Conservation (phyloP, 208 protist genomes). For the Crithidia bombi region DNA sequence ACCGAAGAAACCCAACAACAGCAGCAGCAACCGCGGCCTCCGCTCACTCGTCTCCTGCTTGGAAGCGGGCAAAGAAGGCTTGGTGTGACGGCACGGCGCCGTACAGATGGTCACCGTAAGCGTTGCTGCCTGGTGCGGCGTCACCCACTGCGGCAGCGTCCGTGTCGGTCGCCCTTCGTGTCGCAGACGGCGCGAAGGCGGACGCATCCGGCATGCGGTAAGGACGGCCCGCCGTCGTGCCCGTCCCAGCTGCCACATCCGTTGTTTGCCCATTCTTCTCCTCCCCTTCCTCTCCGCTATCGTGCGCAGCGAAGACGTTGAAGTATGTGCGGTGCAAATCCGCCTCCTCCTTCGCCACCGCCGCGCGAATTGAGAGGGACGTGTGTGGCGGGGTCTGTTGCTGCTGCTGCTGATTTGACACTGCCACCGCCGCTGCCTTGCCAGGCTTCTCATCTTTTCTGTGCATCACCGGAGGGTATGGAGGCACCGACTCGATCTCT, state of each 20-base stretch:
- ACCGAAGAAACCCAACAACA: not conserved
- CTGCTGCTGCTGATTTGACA: not conserved
- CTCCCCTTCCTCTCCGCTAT: not conserved
- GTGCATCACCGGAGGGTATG: not conserved
- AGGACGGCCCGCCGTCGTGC: conserved; percentile 9
- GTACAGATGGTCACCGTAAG: conserved; percentile 15
- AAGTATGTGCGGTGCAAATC: conserved; percentile 36
- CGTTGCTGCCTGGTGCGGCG: not conserved
- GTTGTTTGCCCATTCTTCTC: no score
- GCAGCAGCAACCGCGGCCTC: not conserved
- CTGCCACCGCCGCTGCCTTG: not conserved
- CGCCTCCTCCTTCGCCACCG: conserved; percentile 32
- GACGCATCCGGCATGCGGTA: conserved; percentile 19
- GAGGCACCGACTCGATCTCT: conserved; percentile 20
- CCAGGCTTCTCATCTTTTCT: not conserved
- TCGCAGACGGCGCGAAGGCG: conserved; percentile 31
- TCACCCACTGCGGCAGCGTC: not conserved
- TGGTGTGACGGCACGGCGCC: conserved; percentile 16
- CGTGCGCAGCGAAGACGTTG: conserved; percentile 21
- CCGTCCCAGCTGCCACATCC: no score
- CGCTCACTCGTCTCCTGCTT: conserved; percentile 13
- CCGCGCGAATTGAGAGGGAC: conserved; percentile 12
- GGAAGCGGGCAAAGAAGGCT: conserved; percentile 28
- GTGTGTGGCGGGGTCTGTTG: conserved; percentile 9
- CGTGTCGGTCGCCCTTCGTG: conserved; percentile 9